Evolutionary conservation across 768 basidiomycete genomes (phyloP), one percentile per base, ranked within the genome.

Genomic region (Calocera viscosa): DNA sequence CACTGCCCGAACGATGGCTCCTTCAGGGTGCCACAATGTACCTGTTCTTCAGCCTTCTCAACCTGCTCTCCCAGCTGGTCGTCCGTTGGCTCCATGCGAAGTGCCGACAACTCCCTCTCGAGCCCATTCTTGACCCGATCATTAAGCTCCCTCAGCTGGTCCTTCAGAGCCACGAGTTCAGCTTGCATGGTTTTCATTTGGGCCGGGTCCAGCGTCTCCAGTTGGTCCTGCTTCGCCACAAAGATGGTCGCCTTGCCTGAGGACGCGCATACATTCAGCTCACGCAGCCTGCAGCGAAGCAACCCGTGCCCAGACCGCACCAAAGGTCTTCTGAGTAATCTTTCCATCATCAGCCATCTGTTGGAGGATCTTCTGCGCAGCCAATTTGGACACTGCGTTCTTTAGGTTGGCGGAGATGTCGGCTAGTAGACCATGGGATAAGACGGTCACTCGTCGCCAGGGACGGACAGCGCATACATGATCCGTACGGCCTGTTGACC

Each of bases 401-500:
- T 94, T 94, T 33, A 96, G 78, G 76, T 96, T 96, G 11, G 92
- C 90, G 17, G 89, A 83, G 3, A 95, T 86, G 74, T 96, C 93
- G 38, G 94, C 92, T 68, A 19, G 68, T 2, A 30, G 41, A 16
- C 22, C 22, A 30, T 30, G 17, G 5, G 43, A 19, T 47, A 47
- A 47, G 43, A 33, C 53, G 40, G 22, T 2, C 30, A 47, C 43
- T 47, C 8, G 24, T 47, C 8, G 43, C 43, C 8, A 47, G 17
- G 41, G 49, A 14, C 7, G 30, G 11, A 10, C 53, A 63, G 32
- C n/a, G 65, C 71, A 68, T 68, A 75, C 78, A 75, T 47, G 91
- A 91, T 8, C 92, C 92, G 72, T 87, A 94, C 5, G 92, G 92
- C n/a, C 92, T 83, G 76, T 95, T 95, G 84, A 92, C 90, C 90